Evolutionary conservation across 805 yeast species (phyloP).

Genomic region (Ogataea minuta): DNA sequence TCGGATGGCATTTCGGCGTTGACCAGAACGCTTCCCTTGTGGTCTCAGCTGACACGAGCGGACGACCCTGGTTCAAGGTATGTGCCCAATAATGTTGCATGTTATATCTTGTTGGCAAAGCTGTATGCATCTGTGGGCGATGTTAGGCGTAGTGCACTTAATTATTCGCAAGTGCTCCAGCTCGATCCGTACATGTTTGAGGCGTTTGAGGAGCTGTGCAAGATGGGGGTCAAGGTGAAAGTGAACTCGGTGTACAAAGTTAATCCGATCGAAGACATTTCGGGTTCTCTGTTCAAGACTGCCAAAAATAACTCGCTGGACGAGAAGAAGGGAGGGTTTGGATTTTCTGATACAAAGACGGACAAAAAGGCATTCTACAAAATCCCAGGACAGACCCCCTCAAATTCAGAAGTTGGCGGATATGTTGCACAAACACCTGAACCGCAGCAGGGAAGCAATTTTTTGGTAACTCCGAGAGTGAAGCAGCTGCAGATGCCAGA

Average conservation of each 20-base stretch:
- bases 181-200: constrained; percentile 83
- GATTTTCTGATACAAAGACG: constrained; percentile 15
- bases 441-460: constrained; percentile 15
- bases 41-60: constrained; percentile 29
- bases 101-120: constrained; percentile 68
- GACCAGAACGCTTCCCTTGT: constrained; percentile 36
- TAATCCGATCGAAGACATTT: constrained; percentile 20
- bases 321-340: constrained; percentile 18
- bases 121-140: constrained; percentile 60
- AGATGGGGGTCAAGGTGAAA: constrained; percentile 67
- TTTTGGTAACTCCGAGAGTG: constrained; percentile 41
- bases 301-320: constrained; percentile 5
- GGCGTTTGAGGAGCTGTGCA: constrained; percentile 73
- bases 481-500: constrained; percentile 36
- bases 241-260: constrained; percentile 52
- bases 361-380: constrained; percentile 10
- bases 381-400: constrained; percentile 6
- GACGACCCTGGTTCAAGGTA: constrained; percentile 17
- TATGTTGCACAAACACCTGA: constrained; percentile 29
- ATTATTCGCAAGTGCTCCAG: constrained; percentile 67
- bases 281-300: constrained; percentile 19
- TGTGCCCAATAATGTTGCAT: constrained; percentile 67
- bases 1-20: constrained; percentile 62
- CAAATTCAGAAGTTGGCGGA: constrained; percentile 10
- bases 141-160: constrained; percentile 58